These are phyloP conservation scores for Pichia exigua DNA, from an alignment of 805 yeast genomes.

Conservation along the genomic window DNA sequence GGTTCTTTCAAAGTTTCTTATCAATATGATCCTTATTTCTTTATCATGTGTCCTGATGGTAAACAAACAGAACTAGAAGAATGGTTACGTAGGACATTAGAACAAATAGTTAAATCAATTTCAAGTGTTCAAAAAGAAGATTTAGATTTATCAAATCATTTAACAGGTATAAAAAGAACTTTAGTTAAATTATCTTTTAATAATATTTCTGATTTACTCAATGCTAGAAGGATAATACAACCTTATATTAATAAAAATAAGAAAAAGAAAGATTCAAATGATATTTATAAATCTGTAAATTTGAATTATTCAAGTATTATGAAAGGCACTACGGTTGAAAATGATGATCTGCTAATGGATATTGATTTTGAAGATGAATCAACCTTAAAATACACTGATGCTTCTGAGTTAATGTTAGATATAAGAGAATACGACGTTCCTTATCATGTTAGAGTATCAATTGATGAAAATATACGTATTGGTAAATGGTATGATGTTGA, in stretches of 20 bases:
- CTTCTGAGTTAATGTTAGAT: conserved; percentile 64
- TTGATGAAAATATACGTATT: conserved; percentile 77
- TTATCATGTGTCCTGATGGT: conserved; percentile 55
- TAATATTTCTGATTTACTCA: conserved; percentile 64
- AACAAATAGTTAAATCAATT: conserved; percentile 50
- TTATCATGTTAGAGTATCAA: conserved; percentile 91
- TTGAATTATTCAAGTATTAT: conserved; percentile 28
- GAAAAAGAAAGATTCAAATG: conserved; percentile 51
- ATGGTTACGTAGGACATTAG: conserved; percentile 59
- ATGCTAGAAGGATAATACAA: conserved; percentile 59
- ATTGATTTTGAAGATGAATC: conserved; percentile 14
- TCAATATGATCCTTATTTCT: conserved; percentile 81
- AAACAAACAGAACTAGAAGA: conserved; percentile 79
- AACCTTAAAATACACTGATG: conserved; percentile 34
- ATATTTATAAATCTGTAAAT: conserved; percentile 55
- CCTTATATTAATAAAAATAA: conserved; percentile 70
- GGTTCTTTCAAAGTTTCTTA: conserved; percentile 86
- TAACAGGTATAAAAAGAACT: conserved; percentile 62
- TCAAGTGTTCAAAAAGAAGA: conserved; percentile 66
- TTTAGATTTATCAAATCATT: conserved; percentile 73
- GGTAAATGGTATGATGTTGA: conserved; percentile 93
- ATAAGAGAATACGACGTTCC: conserved; percentile 95
- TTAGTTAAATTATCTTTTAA: conserved; percentile 65
- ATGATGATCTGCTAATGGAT: conserved; percentile 25
- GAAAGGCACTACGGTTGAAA: conserved; percentile 24